These are phyloP conservation scores for Firmiana major DNA, from an alignment of 345 rosid genomes.

Conservation along the genomic window DNA sequence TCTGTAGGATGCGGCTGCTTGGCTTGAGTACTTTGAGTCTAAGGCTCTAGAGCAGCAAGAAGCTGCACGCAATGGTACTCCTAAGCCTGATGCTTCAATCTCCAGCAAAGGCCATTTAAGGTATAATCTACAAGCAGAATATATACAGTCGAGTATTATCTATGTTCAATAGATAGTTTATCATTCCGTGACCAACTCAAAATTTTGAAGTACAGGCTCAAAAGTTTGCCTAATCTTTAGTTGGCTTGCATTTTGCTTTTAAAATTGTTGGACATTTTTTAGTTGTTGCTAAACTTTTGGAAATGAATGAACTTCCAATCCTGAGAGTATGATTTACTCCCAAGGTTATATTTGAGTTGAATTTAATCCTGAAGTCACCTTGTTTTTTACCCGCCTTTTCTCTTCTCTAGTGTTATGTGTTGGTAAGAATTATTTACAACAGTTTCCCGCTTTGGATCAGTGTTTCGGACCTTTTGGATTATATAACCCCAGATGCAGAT, in stretches of 20 bases:
- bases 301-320: background rate
- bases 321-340: background rate
- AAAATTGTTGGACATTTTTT: background rate
- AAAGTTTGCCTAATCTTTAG: background rate
- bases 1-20: slow-evolving; percentile 91
- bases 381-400: background rate
- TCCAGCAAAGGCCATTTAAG: slow-evolving; percentile 99
- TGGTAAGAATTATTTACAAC: slow-evolving; percentile 3
- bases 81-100: slow-evolving; percentile 96
- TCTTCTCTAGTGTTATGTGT: background rate
- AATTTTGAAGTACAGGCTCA: background rate
- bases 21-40: slow-evolving; percentile 97
- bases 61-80: slow-evolving; percentile 93
- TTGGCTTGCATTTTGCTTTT: background rate
- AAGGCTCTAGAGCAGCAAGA: slow-evolving; percentile 96
- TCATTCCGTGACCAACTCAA: background rate
- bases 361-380: background rate
- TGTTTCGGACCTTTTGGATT: slow-evolving; percentile 97
- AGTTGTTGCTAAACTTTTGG: background rate
- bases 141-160: background rate
- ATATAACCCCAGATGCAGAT: slow-evolving; percentile 86
- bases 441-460: slow-evolving; percentile 40
- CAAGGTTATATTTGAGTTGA: background rate
- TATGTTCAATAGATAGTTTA: background rate
- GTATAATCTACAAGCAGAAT: slow-evolving; percentile 30